phyloP scores from a whole-genome alignment of 2,329 filamentous ascomycete species.

The Colletotrichum tofieldiae region DNA sequence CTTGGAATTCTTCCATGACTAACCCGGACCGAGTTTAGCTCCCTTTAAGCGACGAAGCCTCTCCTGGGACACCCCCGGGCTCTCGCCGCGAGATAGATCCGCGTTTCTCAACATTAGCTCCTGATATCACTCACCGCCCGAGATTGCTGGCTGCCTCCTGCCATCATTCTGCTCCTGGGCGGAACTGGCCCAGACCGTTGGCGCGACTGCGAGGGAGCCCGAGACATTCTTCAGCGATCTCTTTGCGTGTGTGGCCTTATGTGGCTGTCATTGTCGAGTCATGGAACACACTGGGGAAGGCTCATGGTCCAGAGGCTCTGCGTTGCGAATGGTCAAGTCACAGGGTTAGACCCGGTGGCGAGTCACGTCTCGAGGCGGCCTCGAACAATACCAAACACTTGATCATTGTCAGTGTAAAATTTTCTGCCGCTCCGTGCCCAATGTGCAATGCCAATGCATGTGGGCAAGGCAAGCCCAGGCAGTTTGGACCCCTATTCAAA shows the following conservation, averaged over 20 bases:
- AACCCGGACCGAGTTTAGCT: conserved; percentile 12
- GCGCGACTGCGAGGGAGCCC: not conserved
- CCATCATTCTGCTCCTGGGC: not conserved
- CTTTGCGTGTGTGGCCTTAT: conserved; percentile 1
- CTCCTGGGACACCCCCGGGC: conserved; percentile 12
- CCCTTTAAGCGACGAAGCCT: conserved; percentile 31
- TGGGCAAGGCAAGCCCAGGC: conserved; percentile 13
- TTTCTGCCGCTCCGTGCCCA: conserved; percentile 25
- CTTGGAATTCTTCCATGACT: conserved; percentile 14
- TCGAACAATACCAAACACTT: conserved; percentile 29
- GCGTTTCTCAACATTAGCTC: conserved; percentile 36
- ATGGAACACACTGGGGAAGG: conserved; percentile 12
- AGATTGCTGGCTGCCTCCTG: conserved; percentile 31
- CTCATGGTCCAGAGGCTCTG: conserved; percentile 13
- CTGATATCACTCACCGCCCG: conserved; percentile 28
- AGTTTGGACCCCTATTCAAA: conserved; percentile 40
- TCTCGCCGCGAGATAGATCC: conserved; percentile 13
- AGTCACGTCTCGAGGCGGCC: conserved; percentile 32
- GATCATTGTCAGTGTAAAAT: conserved; percentile 17
- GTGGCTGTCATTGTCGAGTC: conserved; percentile 28
- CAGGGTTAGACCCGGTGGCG: conserved; percentile 28
- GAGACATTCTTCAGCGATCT: conserved; percentile 15
- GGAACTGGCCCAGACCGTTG: not conserved
- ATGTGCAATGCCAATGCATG: conserved; percentile 24
- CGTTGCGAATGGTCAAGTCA: conserved; percentile 2